Percentiles rank a stretch among this genome's conserved stretches.
phyloP scores from a whole-genome alignment of 345 rosid genomes.

The Salix suchowensis region DNA sequence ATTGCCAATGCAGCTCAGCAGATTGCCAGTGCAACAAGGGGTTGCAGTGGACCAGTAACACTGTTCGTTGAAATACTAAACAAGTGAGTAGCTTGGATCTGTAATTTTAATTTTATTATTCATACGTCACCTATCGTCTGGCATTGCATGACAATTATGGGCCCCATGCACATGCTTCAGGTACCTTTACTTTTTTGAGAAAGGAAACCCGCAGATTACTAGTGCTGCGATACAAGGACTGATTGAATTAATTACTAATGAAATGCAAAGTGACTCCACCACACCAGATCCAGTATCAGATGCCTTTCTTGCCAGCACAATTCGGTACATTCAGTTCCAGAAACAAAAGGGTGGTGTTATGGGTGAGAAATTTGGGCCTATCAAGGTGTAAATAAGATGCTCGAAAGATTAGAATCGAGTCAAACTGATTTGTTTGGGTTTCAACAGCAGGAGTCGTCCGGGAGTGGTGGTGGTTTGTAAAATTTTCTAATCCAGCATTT shows the following conservation, averaged over 20 bases:
- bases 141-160: neutral
- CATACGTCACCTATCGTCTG: neutral
- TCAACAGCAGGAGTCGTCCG: neutral
- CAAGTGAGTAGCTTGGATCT: conserved; percentile 49
- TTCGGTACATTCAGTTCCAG: conserved; percentile 78
- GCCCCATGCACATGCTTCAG: conserved; percentile 23
- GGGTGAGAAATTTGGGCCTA: conserved; percentile 69
- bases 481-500: neutral
- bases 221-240: conserved; percentile 69
- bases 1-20: conserved; percentile 96
- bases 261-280: conserved; percentile 66
- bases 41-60: conserved; percentile 65
- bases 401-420: neutral
- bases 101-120: neutral
- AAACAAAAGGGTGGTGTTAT: conserved; percentile 85
- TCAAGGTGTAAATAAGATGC: conserved; percentile 46
- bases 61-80: conserved; percentile 92
- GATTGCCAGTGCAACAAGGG: conserved; percentile 64
- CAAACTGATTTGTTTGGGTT: neutral
- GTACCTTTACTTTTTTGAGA: conserved; percentile 87
- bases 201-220: conserved; percentile 71
- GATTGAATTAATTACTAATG: conserved; percentile 61
- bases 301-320: conserved; percentile 71
- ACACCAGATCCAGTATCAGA: conserved; percentile 57
- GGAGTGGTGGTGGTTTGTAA: neutral